phyloP scores from a whole-genome alignment of 805 yeast genomes.

The Isabelozyma gotoi region DNA sequence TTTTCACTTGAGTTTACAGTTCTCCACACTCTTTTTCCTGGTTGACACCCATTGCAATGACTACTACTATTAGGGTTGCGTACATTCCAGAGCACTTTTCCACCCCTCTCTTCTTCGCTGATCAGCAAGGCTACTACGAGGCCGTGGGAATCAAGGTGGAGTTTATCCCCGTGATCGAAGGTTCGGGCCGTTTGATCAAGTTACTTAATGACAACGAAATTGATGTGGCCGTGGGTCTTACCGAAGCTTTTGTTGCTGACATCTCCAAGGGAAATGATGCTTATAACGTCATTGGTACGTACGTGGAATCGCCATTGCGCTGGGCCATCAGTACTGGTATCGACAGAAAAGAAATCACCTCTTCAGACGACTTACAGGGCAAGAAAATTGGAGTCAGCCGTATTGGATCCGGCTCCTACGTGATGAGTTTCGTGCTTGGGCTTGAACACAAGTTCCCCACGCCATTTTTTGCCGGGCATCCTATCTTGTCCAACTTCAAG shows the following conservation, averaged over 20 bases:
- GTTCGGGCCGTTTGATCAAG: conserved; percentile 84
- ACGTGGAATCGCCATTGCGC: conserved; percentile 81
- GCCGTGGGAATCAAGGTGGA: conserved; percentile 54
- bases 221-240: conserved; percentile 83
- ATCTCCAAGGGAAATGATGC: conserved; percentile 65
- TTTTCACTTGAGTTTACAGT: not conserved
- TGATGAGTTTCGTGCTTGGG: conserved; percentile 85
- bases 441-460: conserved; percentile 52
- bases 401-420: conserved; percentile 89
- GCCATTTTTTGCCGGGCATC: conserved; percentile 54
- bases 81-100: conserved; percentile 91
- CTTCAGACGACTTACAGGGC: conserved; percentile 55
- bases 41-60: conserved; percentile 1
- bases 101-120: conserved; percentile 79
- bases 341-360: conserved; percentile 53
- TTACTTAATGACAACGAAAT: conserved; percentile 61
- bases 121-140: conserved; percentile 54
- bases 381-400: conserved; percentile 75
- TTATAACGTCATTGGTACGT: conserved; percentile 74
- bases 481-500: conserved; percentile 63
- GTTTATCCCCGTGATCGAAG: conserved; percentile 73
- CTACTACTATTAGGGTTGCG: conserved; percentile 55
- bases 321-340: conserved; percentile 88
- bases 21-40: not conserved
- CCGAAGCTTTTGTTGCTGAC: conserved; percentile 89